Conservation (phyloP, 352 stramenopile genomes). For the Phytophthora pluvialis region DNA sequence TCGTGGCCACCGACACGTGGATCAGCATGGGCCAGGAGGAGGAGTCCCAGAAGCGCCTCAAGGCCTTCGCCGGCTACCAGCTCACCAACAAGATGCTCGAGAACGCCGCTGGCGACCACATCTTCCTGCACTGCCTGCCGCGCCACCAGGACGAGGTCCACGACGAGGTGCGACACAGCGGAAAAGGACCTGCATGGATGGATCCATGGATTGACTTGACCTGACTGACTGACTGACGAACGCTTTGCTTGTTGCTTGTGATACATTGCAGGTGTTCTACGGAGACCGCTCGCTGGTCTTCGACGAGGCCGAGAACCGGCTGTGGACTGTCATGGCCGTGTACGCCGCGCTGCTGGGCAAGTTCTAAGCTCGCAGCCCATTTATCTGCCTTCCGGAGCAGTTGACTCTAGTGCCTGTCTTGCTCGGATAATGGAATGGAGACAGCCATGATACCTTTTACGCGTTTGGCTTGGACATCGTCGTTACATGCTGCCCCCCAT, state of each 20-base stretch:
- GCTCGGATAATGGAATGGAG: constrained; percentile 30
- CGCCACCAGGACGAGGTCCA: constrained; percentile 97
- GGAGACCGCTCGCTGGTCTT: constrained; percentile 96
- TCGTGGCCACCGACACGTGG: constrained; percentile 98
- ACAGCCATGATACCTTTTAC: constrained; percentile 11
- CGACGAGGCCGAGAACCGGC: constrained; percentile 97
- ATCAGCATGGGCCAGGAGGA: constrained; percentile 96
- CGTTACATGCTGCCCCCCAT: constrained; percentile 12
- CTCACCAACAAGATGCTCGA: constrained; percentile 93
- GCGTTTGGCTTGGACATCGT: constrained; percentile 4
- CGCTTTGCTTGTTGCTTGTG: background rate
- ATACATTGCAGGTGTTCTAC: constrained; percentile 90
- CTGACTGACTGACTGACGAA: too few species aligned
- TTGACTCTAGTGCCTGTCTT: constrained; percentile 8
- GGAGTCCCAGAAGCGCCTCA: constrained; percentile 93
- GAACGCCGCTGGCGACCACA: constrained; percentile 89
- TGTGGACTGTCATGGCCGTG: constrained; percentile 99
- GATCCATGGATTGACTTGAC: background rate
- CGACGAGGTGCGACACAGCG: constrained; percentile 85
- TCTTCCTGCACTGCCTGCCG: constrained; percentile 98
- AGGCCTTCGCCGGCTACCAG: constrained; percentile 96
- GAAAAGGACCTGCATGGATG: background rate
- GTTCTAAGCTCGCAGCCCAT: constrained; percentile 22
- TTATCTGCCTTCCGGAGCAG: constrained; percentile 9
- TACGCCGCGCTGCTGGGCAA: constrained; percentile 63